Evolutionary conservation across 768 basidiomycete species (phyloP).

Genomic region (Kwoniella dendrophila): DNA sequence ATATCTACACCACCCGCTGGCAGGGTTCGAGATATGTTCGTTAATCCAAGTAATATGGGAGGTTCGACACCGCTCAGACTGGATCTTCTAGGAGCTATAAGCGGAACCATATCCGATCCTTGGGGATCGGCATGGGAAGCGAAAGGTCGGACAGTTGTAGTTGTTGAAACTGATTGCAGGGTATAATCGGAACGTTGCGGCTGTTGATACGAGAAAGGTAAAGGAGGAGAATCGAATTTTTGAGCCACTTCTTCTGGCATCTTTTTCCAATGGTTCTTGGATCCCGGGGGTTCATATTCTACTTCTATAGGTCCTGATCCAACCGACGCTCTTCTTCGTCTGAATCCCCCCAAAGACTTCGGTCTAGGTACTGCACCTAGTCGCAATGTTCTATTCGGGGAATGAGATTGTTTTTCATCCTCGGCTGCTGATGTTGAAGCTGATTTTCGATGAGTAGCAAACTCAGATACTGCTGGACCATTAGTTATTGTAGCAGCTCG

Average conservation of each 20-base stretch:
- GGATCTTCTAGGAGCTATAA: conserved; percentile 21
- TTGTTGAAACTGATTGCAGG: conserved; percentile 39
- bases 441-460: not conserved
- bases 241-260: conserved; percentile 37
- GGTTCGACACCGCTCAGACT: conserved; percentile 17
- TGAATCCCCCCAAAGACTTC: conserved; percentile 13
- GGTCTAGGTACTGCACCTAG: conserved; percentile 3
- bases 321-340: conserved; percentile 23
- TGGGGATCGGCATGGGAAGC: conserved; percentile 22
- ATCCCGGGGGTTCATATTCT: conserved; percentile 17
- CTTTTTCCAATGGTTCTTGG: conserved; percentile 24
- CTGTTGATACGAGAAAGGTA: conserved; percentile 40
- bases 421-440: conserved; percentile 8
- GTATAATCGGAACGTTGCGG: conserved; percentile 37
- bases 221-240: conserved; percentile 22
- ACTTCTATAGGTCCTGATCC: conserved; percentile 19
- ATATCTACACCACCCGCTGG: conserved; percentile 11
- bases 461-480: not conserved
- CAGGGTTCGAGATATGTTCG: conserved; percentile 14
- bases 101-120: conserved; percentile 1
- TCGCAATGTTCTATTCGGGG: conserved; percentile 2
- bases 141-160: conserved; percentile 34
- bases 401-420: not conserved
- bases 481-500: conserved; percentile 2
- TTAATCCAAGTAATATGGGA: conserved; percentile 16